Evolutionary conservation across 2,329 filamentous ascomycete species (phyloP).

Genomic region (Sporothrix luriei): DNA sequence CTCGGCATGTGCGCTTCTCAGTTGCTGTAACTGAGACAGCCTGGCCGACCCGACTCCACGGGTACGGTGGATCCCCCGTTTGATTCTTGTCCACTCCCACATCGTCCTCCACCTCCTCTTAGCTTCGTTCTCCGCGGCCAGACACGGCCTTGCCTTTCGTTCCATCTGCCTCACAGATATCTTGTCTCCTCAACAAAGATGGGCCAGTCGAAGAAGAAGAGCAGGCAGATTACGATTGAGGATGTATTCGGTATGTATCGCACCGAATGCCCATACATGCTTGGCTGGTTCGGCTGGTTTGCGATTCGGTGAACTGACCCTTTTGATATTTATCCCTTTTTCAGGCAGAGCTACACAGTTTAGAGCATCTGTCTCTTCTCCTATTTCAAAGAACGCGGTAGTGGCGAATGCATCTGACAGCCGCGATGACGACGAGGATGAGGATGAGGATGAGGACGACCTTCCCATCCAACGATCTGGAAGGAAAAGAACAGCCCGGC

Average conservation of each 20-base stretch:
- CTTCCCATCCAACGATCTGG: neutral
- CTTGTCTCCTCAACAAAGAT: neutral
- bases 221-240: slow-evolving; percentile 29
- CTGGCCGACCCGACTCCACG: neutral
- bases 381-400: neutral
- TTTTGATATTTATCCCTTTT: neutral
- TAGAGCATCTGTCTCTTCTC: neutral
- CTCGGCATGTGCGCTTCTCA: neutral
- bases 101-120: too few species aligned
- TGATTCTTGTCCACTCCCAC: neutral
- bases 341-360: neutral
- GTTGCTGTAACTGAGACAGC: slow-evolving; percentile 2
- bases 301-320: neutral
- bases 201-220: slow-evolving; percentile 12
- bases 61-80: neutral
- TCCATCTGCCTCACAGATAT: neutral
- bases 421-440: neutral
- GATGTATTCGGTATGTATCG: slow-evolving; percentile 14
- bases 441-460: slow-evolving; percentile 4
- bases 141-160: neutral
- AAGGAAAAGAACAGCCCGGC: neutral
- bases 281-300: neutral
- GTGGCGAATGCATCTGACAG: neutral
- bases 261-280: neutral
- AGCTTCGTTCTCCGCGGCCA: neutral